These are phyloP conservation scores for Colletotrichum filicis DNA, from an alignment of 2,329 filamentous ascomycete genomes.

Conservation along the genomic window DNA sequence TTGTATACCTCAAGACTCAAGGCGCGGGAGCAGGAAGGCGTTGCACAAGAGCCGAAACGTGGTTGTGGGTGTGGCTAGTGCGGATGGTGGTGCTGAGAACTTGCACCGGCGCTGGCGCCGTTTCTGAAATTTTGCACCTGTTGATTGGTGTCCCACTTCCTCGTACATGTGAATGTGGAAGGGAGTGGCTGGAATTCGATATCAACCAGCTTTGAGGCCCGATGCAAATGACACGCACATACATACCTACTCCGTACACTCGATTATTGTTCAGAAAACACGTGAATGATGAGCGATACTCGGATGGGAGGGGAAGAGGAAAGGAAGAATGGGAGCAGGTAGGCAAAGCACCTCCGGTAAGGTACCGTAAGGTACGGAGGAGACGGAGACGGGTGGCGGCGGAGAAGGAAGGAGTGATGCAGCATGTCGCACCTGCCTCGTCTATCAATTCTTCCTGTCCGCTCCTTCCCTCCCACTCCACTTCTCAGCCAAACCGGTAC, in stretches of 20 bases:
- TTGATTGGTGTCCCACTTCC: background rate
- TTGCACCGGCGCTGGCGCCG: background rate
- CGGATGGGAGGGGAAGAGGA: background rate
- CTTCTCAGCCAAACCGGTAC: no score
- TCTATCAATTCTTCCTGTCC: background rate
- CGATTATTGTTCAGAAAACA: background rate
- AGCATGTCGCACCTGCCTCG: background rate
- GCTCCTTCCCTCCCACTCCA: background rate
- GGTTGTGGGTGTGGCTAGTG: slow-evolving; percentile 31
- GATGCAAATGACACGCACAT: background rate
- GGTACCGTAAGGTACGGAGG: background rate
- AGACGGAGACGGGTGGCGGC: background rate
- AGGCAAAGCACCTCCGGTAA: no score
- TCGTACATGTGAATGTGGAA: slow-evolving; percentile 2
- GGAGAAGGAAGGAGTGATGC: slow-evolving; percentile 16
- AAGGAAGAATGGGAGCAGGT: background rate
- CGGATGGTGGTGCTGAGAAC: background rate
- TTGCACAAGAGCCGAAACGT: slow-evolving; percentile 31
- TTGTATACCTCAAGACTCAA: background rate
- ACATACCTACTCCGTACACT: no score
- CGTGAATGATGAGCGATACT: background rate
- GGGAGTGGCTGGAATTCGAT: slow-evolving; percentile 27
- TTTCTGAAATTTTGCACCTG: slow-evolving; percentile 23
- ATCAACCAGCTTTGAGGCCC: background rate
- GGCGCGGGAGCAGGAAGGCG: background rate